phyloP scores from a whole-genome alignment of 768 basidiomycete genomes.

The Sarcomyxa edulis region DNA sequence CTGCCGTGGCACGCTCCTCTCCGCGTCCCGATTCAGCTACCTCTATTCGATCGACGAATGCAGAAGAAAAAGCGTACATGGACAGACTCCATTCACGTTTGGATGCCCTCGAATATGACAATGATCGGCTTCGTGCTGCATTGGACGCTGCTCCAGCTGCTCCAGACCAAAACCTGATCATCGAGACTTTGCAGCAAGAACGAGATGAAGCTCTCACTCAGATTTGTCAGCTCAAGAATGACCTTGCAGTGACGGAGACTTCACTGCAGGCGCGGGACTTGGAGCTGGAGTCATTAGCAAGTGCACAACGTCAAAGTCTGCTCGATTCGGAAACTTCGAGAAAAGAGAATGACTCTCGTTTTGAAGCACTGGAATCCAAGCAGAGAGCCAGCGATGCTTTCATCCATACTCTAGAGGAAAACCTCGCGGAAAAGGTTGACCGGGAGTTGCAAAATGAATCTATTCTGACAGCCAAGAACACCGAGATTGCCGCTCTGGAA shows the following conservation, averaged over 20 bases:
- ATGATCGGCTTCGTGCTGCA: conserved; percentile 45
- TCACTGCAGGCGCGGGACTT: conserved; percentile 37
- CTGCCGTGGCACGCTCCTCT: conserved; percentile 8
- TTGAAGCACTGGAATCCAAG: conserved; percentile 25
- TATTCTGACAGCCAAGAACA: conserved; percentile 49
- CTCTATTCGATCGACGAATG: conserved; percentile 24
- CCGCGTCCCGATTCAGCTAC: conserved; percentile 36
- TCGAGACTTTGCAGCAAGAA: conserved; percentile 29
- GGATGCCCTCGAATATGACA: conserved; percentile 67
- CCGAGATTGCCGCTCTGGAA: conserved; percentile 54
- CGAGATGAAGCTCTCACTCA: conserved; percentile 34
- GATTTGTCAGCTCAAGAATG: conserved; percentile 36
- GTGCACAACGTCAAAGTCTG: conserved; percentile 27
- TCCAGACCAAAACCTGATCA: conserved; percentile 23
- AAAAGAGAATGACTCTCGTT: conserved; percentile 36
- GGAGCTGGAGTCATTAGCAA: conserved; percentile 43
- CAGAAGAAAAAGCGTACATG: conserved; percentile 30
- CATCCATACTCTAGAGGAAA: conserved; percentile 44
- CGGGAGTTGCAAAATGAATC: conserved; percentile 44
- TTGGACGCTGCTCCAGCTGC: conserved; percentile 31
- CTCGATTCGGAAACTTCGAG: conserved; percentile 42
- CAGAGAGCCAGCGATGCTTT: conserved; percentile 34
- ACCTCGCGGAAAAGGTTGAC: conserved; percentile 46
- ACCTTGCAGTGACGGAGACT: conserved; percentile 35
- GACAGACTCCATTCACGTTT: conserved; percentile 45